Evolutionary conservation across 306 rosid species (phyloP).

Genomic region (Glycine soja): DNA sequence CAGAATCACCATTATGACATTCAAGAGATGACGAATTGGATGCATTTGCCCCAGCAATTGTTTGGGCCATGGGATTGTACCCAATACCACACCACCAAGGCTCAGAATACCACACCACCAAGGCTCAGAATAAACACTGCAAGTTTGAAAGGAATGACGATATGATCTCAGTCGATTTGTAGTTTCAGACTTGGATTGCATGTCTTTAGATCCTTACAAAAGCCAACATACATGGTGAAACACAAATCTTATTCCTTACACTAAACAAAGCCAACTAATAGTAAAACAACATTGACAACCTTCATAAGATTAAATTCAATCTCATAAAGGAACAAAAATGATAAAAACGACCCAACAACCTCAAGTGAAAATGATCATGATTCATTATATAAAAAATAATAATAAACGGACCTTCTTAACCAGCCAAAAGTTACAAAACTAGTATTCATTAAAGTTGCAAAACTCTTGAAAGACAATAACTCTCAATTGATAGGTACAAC

Average conservation of each 20-base stretch:
- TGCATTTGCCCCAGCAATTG: slow-evolving; percentile 59
- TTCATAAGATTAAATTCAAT: slow-evolving; percentile 12
- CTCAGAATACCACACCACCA: slow-evolving; percentile 82
- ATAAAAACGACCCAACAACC: background rate
- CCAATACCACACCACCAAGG: slow-evolving; percentile 87
- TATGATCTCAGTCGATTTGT: slow-evolving; percentile 60
- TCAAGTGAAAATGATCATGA: slow-evolving; percentile 25
- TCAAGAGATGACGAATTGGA: slow-evolving; percentile 79
- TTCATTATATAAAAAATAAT: slow-evolving; percentile 7
- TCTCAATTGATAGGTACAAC: slow-evolving; percentile 38
- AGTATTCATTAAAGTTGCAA: slow-evolving; percentile 12
- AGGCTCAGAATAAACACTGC: slow-evolving; percentile 70
- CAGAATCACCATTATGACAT: slow-evolving; percentile 79
- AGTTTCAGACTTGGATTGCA: slow-evolving; percentile 80
- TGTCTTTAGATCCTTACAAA: slow-evolving; percentile 55
- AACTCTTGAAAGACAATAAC: slow-evolving; percentile 24
- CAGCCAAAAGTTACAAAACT: slow-evolving; percentile 2
- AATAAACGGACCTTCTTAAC: background rate
- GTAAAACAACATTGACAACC: slow-evolving; percentile 25
- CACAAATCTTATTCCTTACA: slow-evolving; percentile 3
- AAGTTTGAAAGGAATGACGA: slow-evolving; percentile 63
- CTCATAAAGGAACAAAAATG: too few relatives aligned
- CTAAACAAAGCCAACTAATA: slow-evolving; percentile 1
- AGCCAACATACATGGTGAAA: background rate
- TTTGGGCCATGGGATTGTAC: slow-evolving; percentile 62